Base-by-base conservation (phyloP, 768 basidiomycete species). In the Pisolithus sp. region DNA sequence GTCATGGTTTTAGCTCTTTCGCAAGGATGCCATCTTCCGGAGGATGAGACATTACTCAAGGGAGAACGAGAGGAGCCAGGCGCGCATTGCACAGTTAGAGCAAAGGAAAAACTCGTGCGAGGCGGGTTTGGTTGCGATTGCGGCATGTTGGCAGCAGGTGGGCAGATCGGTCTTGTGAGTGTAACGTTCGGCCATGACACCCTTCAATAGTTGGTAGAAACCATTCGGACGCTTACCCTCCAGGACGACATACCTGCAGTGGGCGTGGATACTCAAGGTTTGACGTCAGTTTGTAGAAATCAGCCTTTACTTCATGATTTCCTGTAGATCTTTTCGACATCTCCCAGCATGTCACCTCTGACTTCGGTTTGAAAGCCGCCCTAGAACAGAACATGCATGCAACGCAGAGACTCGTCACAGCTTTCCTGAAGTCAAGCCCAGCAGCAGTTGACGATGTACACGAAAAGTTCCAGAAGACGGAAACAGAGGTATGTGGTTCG, bases 1-100 rank as follows among this genome's bases (percentile, higher is more conserved):
- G 45, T 47, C 54, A 50, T 59, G 31, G 50, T 42, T 48, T 34
- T 50, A 92, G 89, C 72, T 78, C n/a, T 92, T 89, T 66, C 81
- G 86, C 55, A 92, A 93, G 67, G 88, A 89, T 59, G 90, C 90
- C 40, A 83, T 93, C 46, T 92, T 82, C 67, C 78, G 90, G 38
- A 76, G 87, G 53, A 91, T 93, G 89, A 82, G 76, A 61, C 81
- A 90, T 60, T 91, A 92, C 66, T 80, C 82, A 50, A 79, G 86
- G 54, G 83, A 89, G 71, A 73, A 83, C 66, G 80, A 85, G 56
- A 79, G 86, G 41, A 79, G 78, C 54, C 75, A 79, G 61, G 64
- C 70, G 59, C 78, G 78, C 50, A 79, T 89, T 48, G 74, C 75
- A 42, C 78, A 84, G 57, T 65, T 92, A 28, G 85, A 89, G 64